Evolutionary conservation across 768 basidiomycete species (phyloP).

Genomic region (Podaxis pistillaris): DNA sequence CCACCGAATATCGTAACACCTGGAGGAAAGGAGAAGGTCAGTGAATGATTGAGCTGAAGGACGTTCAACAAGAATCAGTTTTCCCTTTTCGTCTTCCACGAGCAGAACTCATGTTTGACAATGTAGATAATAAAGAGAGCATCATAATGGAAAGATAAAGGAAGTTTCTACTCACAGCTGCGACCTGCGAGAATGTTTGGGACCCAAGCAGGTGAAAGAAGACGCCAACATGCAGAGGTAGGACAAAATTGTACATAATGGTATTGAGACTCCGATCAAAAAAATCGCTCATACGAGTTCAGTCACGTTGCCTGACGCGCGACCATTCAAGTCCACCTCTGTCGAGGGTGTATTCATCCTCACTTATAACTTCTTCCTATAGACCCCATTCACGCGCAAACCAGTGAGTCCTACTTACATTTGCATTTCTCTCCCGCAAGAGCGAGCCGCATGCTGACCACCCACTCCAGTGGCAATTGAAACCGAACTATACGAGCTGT

Average conservation of each 20-base stretch:
- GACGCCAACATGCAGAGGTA: neutral
- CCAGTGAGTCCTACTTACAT: neutral
- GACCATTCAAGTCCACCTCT: conserved; percentile 8
- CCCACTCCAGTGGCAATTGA: conserved; percentile 60
- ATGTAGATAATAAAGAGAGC: conserved; percentile 82
- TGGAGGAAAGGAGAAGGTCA: neutral
- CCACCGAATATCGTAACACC: conserved; percentile 7
- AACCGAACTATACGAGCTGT: conserved; percentile 82
- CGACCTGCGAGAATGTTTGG: neutral
- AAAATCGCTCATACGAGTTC: conserved; percentile 17
- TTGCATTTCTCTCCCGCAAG: neutral
- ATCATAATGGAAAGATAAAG: conserved; percentile 44
- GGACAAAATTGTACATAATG: conserved; percentile 4
- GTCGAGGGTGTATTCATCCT: conserved; percentile 9
- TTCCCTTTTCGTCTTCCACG: conserved; percentile 47
- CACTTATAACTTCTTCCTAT: neutral
- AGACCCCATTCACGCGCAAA: neutral
- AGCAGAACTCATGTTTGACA: conserved; percentile 64
- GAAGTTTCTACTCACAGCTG: conserved; percentile 19
- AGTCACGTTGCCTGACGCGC: neutral
- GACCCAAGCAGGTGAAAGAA: neutral
- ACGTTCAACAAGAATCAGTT: conserved; percentile 28
- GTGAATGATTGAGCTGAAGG: conserved; percentile 13
- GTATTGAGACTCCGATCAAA: conserved; percentile 34
- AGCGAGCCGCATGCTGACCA: neutral